These are phyloP conservation scores for Mentha longifolia DNA, from an alignment of 257 asterid genomes.

Conservation along the genomic window DNA sequence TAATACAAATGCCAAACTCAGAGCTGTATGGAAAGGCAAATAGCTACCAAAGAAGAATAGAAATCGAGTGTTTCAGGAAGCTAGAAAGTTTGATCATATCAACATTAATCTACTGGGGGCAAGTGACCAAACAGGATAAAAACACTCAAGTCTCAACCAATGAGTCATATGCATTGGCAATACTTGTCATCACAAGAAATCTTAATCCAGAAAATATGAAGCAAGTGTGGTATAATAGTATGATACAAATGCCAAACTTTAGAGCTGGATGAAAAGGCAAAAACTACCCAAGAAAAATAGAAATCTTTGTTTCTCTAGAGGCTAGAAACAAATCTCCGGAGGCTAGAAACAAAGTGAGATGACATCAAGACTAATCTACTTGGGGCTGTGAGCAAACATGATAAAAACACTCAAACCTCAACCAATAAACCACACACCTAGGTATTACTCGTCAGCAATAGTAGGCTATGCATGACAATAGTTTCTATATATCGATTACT, in stretches of 20 bases:
- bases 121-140: neutral
- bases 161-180: neutral
- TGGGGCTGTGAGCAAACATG: neutral
- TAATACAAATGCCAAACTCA: neutral
- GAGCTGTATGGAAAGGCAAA: neutral
- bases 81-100: neutral
- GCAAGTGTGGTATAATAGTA: neutral
- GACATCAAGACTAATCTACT: conserved; percentile 1
- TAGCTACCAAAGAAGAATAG: neutral
- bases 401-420: neutral
- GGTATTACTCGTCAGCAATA: conserved; percentile 1
- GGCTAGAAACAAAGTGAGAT: neutral
- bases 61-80: neutral
- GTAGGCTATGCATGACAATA: neutral
- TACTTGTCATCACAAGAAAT: neutral
- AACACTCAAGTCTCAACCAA: neutral
- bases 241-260: neutral
- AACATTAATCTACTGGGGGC: neutral
- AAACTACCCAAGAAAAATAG: neutral
- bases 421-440: conserved; percentile 16
- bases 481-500: neutral
- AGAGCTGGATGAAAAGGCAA: neutral
- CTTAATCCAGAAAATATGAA: neutral
- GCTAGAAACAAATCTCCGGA: neutral
- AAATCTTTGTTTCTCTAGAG: neutral